Conservation (phyloP, 1,139 yeast genomes). For the Casaregolazyma suthepensis region DNA sequence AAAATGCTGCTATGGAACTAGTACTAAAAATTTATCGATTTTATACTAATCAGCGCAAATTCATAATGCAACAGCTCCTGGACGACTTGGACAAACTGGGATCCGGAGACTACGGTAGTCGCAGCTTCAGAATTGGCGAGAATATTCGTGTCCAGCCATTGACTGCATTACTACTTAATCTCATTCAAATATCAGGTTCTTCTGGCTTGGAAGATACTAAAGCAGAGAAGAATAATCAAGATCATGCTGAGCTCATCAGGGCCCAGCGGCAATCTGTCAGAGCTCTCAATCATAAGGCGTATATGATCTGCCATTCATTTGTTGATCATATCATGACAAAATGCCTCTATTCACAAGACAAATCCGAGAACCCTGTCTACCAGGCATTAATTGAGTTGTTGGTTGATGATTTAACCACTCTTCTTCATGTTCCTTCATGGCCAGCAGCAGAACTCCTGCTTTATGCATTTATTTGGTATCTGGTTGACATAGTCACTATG, state of each 20-base stretch:
- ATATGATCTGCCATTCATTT: slow-evolving; percentile 36
- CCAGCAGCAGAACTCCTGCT: slow-evolving; percentile 50
- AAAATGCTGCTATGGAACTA: slow-evolving; percentile 36
- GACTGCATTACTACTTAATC: slow-evolving; percentile 40
- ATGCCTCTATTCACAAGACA: slow-evolving; percentile 20
- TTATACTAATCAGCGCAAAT: slow-evolving; percentile 48
- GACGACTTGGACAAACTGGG: slow-evolving; percentile 46
- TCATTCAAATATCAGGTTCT: slow-evolving; percentile 42
- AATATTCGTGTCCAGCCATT: slow-evolving; percentile 47
- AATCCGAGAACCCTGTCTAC: slow-evolving; percentile 24
- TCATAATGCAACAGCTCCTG: slow-evolving; percentile 56
- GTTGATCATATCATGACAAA: slow-evolving; percentile 22
- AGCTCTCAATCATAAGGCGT: slow-evolving; percentile 33
- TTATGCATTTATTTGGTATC: slow-evolving; percentile 38
- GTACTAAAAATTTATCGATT: slow-evolving; percentile 42
- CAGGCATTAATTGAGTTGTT: slow-evolving; percentile 42
- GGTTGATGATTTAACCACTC: slow-evolving; percentile 47
- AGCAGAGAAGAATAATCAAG: not conserved
- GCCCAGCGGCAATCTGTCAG: not conserved
- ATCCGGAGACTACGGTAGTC: slow-evolving; percentile 37
- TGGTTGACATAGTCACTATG: slow-evolving; percentile 29
- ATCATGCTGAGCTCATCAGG: not conserved
- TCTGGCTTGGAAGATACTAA: slow-evolving; percentile 17
- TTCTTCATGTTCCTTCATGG: slow-evolving; percentile 54
- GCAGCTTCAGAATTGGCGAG: slow-evolving; percentile 40